These are phyloP conservation scores for Eimeria acervulina DNA, from an alignment of 169 alveolate genomes.

Conservation along the genomic window DNA sequence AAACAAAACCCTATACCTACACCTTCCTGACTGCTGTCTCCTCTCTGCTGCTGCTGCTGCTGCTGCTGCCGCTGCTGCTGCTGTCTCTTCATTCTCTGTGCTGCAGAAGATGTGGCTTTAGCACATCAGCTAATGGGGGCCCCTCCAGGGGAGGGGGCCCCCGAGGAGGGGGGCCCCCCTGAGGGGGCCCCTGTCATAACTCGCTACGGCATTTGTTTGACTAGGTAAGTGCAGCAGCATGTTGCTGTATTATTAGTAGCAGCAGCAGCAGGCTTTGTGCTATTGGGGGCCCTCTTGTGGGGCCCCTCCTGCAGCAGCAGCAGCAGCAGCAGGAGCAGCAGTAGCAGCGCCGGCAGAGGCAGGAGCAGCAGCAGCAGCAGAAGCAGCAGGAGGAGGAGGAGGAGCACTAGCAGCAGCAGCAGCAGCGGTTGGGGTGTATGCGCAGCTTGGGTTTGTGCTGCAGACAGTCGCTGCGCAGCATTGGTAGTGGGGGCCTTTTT, in stretches of 20 bases:
- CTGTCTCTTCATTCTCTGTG: not conserved
- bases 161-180: not conserved
- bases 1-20: too few relatives aligned
- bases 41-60: too few relatives aligned
- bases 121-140: not conserved
- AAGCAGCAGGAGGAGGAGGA: not conserved
- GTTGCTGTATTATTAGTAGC: not conserved
- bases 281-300: not conserved
- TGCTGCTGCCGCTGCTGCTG: too few relatives aligned
- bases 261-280: not conserved
- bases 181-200: not conserved
- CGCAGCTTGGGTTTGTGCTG: not conserved
- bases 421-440: not conserved
- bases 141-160: constrained; percentile 8
- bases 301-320: not conserved
- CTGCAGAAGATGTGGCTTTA: not conserved
- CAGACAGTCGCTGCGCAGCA: not conserved
- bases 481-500: constrained; percentile 57
- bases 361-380: not conserved
- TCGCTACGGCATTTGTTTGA: not conserved
- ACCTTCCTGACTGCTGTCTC: not conserved
- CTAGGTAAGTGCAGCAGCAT: not conserved
- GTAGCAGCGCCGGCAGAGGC: not conserved
- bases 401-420: not conserved
- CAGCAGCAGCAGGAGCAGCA: not conserved